A percentile compares a stretch with the other conserved stretches of the same genome.
Evolutionary conservation across 768 basidiomycete species (phyloP).

Genomic region (Suillus subalutaceus): DNA sequence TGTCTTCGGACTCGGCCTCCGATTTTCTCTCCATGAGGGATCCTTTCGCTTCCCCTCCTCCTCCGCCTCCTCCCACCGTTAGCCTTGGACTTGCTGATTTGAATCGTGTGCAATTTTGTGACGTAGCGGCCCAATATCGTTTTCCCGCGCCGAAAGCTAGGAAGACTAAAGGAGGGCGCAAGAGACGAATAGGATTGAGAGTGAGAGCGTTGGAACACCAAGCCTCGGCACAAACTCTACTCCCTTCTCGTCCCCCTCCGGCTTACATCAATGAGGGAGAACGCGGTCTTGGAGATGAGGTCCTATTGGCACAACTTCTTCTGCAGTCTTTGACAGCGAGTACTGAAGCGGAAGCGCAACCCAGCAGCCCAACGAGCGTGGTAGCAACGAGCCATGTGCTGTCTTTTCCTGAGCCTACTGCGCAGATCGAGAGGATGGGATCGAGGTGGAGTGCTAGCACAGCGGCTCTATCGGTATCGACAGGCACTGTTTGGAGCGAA

Average conservation of each 20-base stretch:
- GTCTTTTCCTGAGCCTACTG: slow-evolving; percentile 18
- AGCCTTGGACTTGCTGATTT: slow-evolving; percentile 30
- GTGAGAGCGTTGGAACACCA: slow-evolving; percentile 28
- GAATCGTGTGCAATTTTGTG: slow-evolving; percentile 27
- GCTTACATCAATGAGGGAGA: slow-evolving; percentile 14
- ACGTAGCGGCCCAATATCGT: slow-evolving; percentile 32
- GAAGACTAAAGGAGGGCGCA: slow-evolving; percentile 25
- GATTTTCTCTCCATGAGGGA: slow-evolving; percentile 38
- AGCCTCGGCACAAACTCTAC: slow-evolving; percentile 28
- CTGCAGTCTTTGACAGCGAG: slow-evolving; percentile 30
- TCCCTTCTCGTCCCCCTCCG: slow-evolving; percentile 22
- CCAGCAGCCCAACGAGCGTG: neutral
- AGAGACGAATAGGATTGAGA: slow-evolving; percentile 18
- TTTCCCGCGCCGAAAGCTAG: slow-evolving; percentile 35
- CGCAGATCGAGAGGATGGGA: slow-evolving; percentile 20
- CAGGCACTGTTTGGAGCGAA: neutral
- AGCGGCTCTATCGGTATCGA: slow-evolving; percentile 26
- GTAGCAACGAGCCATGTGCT: slow-evolving; percentile 13
- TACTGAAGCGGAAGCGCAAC: slow-evolving; percentile 6
- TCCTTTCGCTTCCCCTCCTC: slow-evolving; percentile 34
- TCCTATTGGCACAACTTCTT: slow-evolving; percentile 31
- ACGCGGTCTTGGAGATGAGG: slow-evolving; percentile 31
- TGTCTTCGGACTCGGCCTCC: slow-evolving; percentile 28
- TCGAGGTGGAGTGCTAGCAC: slow-evolving; percentile 38
- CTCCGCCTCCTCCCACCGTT: slow-evolving; percentile 30